Conservation (phyloP, 208 protist genomes). For the Trypanosoma lewisi region DNA sequence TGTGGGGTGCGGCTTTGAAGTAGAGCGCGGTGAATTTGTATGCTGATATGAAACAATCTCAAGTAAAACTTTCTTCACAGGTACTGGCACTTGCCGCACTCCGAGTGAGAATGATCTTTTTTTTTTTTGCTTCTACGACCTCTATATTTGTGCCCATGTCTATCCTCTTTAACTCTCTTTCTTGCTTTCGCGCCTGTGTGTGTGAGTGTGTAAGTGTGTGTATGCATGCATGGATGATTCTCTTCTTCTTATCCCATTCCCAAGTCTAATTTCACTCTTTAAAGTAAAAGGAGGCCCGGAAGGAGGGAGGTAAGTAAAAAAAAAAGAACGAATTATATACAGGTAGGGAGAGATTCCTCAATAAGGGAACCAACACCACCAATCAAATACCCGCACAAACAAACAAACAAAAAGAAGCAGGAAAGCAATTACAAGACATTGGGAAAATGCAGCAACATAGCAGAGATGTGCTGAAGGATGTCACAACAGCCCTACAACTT, state of each 20-base stretch:
- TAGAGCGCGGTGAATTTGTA: too few species aligned
- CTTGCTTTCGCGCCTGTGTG: background rate
- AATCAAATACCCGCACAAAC: background rate
- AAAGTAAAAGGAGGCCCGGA: too few species aligned
- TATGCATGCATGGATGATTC: background rate
- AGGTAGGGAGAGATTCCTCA: too few species aligned
- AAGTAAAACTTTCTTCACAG: too few species aligned
- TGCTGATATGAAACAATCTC: too few species aligned
- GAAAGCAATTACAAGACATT: background rate
- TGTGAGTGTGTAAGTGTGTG: background rate
- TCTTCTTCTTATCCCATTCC: background rate
- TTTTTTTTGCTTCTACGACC: slow-evolving; percentile 9
- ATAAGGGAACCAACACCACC: background rate
- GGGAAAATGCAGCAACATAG: slow-evolving; percentile 30
- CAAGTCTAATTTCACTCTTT: too few species aligned
- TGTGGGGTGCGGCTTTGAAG: slow-evolving; percentile 18
- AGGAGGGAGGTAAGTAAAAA: background rate
- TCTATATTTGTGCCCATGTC: slow-evolving; percentile 13
- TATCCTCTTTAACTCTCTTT: background rate
- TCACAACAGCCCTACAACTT: slow-evolving; percentile 59
- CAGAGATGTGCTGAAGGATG: slow-evolving; percentile 86
- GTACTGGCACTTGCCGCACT: too few species aligned
- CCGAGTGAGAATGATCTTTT: too few species aligned
- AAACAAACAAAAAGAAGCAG: background rate
- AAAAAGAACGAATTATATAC: background rate